Evolutionary conservation across 2,329 filamentous ascomycete species (phyloP).

Genomic region (Sarocladium strictum): DNA sequence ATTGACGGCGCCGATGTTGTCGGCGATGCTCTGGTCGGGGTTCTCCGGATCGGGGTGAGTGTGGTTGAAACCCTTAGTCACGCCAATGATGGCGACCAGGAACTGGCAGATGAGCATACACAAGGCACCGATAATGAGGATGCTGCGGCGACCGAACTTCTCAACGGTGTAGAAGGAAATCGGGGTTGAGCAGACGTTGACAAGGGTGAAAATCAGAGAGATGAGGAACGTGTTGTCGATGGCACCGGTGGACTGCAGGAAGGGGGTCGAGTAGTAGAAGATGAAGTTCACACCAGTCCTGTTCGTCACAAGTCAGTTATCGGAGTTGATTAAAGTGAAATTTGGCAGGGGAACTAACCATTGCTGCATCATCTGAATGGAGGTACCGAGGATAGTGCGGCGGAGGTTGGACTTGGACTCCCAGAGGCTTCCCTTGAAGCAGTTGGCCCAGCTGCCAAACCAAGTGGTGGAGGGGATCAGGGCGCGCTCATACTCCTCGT

Average conservation of each 20-base stretch:
- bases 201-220: slow-evolving; percentile 76
- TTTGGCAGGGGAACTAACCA: slow-evolving; percentile 28
- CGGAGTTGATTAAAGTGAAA: neutral
- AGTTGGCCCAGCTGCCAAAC: slow-evolving; percentile 62
- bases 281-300: slow-evolving; percentile 84
- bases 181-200: slow-evolving; percentile 82
- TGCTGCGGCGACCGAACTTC: slow-evolving; percentile 69
- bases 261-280: slow-evolving; percentile 81
- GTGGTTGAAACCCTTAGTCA: slow-evolving; percentile 50
- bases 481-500: slow-evolving; percentile 76
- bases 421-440: slow-evolving; percentile 59
- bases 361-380: slow-evolving; percentile 77
- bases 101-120: slow-evolving; percentile 87
- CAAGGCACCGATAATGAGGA: slow-evolving; percentile 71
- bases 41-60: slow-evolving; percentile 40
- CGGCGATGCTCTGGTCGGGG: slow-evolving; percentile 30
- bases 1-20: slow-evolving; percentile 53
- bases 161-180: slow-evolving; percentile 85
- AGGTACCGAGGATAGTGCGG: slow-evolving; percentile 64
- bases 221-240: slow-evolving; percentile 77
- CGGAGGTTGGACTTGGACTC: slow-evolving; percentile 62
- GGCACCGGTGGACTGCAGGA: slow-evolving; percentile 73
- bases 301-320: slow-evolving; percentile 10
- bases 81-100: slow-evolving; percentile 72
- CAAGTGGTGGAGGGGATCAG: slow-evolving; percentile 60